Base-by-base conservation (phyloP, 345 rosid species). In the Eucalyptus urophylla region DNA sequence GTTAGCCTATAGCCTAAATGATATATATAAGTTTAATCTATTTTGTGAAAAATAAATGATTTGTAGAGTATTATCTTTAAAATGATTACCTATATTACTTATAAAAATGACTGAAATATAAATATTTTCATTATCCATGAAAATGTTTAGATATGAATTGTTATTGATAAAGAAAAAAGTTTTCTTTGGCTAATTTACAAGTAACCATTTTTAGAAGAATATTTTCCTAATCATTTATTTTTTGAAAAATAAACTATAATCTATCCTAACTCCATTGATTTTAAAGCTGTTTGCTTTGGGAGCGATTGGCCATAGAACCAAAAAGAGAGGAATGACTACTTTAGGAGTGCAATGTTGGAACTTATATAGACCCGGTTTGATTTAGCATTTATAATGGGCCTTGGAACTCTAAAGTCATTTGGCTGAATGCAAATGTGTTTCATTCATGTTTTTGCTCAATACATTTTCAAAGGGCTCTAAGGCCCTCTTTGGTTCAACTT, bases 401-500 rank as follows among this genome's bases (percentile, higher is more conserved):
- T 19, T 53, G 2, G 24, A 0, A 51, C 56, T 53, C 56, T 53
- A 53, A 53, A 53, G 5, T 19, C 2, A 1, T 7, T 53, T 53
- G 0, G 1, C 2, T 10, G 1, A 53, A 19, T 53, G 4, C 24
- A 53, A 53, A 19, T 19, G 56, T 53, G 10, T 53, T 53, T 53
- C 19, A 19, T 53, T 53, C 24, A 53, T 19, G 24, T 53, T 53
- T 40, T 40, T 40, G 40, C 40, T 40, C 40, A 40, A 4, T 40
- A 17, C 0, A 53, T 53, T 1, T 53, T 1, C 24, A 19, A 53
- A 53, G 0, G 2, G 5, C 10, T 53, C 24, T 53, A 53, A 53
- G 5, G 1, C 4, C 0, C 0, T 19, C 0, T 19, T 53, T 53
- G 10, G 24, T 53, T 53, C 0, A 19, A 53, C 10, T 53, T 53